phyloP scores from a whole-genome alignment of 768 basidiomycete species.

The Lanmaoa rubissima region DNA sequence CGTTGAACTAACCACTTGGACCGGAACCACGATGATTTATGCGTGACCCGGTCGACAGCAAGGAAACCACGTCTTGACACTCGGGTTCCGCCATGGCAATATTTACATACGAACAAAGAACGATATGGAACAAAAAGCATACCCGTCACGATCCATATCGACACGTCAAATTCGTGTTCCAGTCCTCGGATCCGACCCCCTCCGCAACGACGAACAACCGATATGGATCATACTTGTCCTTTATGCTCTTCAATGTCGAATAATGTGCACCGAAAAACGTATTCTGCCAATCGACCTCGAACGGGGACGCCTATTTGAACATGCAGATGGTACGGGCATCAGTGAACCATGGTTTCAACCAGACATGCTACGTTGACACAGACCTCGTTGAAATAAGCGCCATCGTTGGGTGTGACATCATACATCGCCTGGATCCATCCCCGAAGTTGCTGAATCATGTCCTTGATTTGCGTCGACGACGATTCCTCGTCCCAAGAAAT shows the following conservation, averaged over 20 bases:
- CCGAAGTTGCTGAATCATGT: slow-evolving; percentile 5
- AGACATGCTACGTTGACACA: background rate
- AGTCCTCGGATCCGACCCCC: slow-evolving; percentile 52
- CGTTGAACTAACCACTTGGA: background rate
- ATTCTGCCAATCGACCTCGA: slow-evolving; percentile 40
- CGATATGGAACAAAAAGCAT: no score
- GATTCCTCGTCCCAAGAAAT: slow-evolving; percentile 23
- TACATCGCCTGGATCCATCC: slow-evolving; percentile 12
- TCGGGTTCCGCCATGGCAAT: background rate
- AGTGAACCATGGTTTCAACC: background rate
- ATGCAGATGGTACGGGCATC: background rate
- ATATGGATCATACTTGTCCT: slow-evolving; percentile 44
- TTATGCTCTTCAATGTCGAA: slow-evolving; percentile 38
- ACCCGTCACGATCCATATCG: background rate
- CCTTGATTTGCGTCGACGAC: slow-evolving; percentile 9
- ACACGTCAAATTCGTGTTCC: slow-evolving; percentile 36
- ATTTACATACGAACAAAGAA: background rate
- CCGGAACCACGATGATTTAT: background rate
- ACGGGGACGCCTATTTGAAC: slow-evolving; percentile 39
- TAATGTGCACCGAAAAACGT: slow-evolving; percentile 50
- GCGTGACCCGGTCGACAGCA: background rate
- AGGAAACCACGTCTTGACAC: background rate
- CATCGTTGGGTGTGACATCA: slow-evolving; percentile 33
- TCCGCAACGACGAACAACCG: slow-evolving; percentile 44
- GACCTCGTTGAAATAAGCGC: slow-evolving; percentile 50